Evolutionary conservation across 179 eudicot species (phyloP), one percentile per base, ranked within the genome.

Genomic region (Sideroxylon spinosum): DNA sequence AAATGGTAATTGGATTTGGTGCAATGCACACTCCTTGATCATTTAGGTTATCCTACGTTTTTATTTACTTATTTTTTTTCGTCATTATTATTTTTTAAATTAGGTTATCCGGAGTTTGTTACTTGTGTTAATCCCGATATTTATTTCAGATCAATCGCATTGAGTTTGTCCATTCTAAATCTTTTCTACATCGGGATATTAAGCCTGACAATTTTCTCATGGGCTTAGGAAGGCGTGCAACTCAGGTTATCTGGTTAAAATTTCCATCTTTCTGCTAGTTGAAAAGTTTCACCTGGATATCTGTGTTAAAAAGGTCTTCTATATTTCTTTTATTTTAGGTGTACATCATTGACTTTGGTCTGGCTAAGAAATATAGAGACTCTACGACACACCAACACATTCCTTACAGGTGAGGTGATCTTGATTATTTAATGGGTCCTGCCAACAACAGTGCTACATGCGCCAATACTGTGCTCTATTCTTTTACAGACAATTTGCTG

Each of bases 171-270:
- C 98, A 94, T 82, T 86, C 92, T 22, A 94, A 90, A 83, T 93
- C 97, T 48, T 94, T 93, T 83, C 84, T 94, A 68, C 99, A 96
- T 80, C 93, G 99, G 68, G 99, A 96, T 86, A 96, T 96, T 61
- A 96, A 94, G 85, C 99, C 99, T 14, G 98, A 96, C 80, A 96
- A 96, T 85, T 96, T 94, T 79, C 97, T 94, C 56, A 96, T 95
- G 98, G 98, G 99, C 55, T 86, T 95, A 82, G 97, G 94, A 63
- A 85, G 93, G 74, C 97, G 99, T 78, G 99, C 98, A 44, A 96
- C 92, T 85, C 98, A 96, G 98, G 99, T 93, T 76, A 26, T 55
- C 68, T 23, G 22, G 14, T 2, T 37, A 46, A 44, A 16, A 7
- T 37, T 69, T 10, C 20, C 1, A 6, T 68, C 59, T 57, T 60